phyloP scores from a whole-genome alignment of 192 early-diverging fungal genomes.

The Dissophora ornata region DNA sequence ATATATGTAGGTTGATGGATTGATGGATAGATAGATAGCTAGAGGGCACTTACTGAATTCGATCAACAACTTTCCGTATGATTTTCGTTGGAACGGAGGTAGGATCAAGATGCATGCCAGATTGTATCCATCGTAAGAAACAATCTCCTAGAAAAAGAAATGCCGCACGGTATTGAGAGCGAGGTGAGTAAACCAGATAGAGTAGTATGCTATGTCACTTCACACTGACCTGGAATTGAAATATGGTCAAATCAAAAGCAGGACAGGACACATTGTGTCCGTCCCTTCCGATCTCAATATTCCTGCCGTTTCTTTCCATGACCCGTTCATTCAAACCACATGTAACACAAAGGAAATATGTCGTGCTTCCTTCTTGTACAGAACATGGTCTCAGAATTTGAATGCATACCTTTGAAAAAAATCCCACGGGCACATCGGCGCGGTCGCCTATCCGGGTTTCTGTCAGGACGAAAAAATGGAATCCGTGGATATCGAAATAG shows the following conservation, averaged over 20 bases:
- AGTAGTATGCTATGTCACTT: too few species aligned
- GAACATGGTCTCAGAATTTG: too few species aligned
- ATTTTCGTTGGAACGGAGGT: slow-evolving; percentile 87
- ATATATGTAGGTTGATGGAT: neutral
- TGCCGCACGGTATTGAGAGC: neutral
- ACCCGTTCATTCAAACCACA: too few species aligned
- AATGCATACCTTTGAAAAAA: slow-evolving; percentile 89
- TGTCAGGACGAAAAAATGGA: slow-evolving; percentile 93
- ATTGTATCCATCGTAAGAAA: slow-evolving; percentile 86
- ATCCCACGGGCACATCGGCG: slow-evolving; percentile 82
- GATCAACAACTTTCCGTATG: slow-evolving; percentile 88
- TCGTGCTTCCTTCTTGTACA: too few species aligned
- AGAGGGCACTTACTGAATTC: slow-evolving; percentile 82
- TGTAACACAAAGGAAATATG: too few species aligned
- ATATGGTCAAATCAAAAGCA: too few species aligned
- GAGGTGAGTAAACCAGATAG: neutral
- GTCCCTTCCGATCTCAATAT: too few species aligned
- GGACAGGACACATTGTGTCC: too few species aligned
- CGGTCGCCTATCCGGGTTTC: slow-evolving; percentile 59
- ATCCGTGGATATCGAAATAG: slow-evolving; percentile 93
- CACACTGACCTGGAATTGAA: too few species aligned
- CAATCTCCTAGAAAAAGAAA: slow-evolving; percentile 74
- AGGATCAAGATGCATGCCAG: slow-evolving; percentile 91
- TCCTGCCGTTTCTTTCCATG: too few species aligned
- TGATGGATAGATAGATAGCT: neutral